Evolutionary conservation across 2,329 filamentous ascomycete genomes (phyloP), one percentile per base, ranked within the genome.

Genomic region (Tolypocladium endophyticum): DNA sequence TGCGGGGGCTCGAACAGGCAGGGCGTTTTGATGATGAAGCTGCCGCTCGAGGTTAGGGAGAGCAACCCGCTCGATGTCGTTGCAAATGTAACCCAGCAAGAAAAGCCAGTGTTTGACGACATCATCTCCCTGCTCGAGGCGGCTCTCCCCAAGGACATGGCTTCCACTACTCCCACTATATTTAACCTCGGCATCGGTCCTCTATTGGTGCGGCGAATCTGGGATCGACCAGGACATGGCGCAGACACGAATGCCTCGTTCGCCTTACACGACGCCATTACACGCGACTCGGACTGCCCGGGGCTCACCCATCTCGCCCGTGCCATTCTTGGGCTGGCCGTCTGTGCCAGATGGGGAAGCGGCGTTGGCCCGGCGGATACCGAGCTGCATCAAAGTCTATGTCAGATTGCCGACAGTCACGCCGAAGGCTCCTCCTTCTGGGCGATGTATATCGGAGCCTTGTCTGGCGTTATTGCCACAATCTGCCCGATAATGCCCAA

Each of bases 1-100:
- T 95, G 91, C 69, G 87, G 90, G 66, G 90, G 92, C 25, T 92
- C 92, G 9, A 92, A 96, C 62, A 81, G 92, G 47, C 92, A 96
- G 73, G 92, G 92, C 0, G 86, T 86, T 52, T 76, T 96, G 45
- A 91, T 90, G 74, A 85, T 89, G 73, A 86, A 81, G 62, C 80
- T 96, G 14, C 78, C 84, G 0, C 65, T 72, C 0, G 70, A 78
- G 0, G 72, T 88, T 20, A 83, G 88, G 59, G 81, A 85, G 56
- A 79, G 83, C 64, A 80, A 87, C 65, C 90, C 92, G 0, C 75
- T 96, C 2, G 66, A 72, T 9, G 69, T 79, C 7, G 63, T 71
- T 20, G 69, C 69, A 3, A 59, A 66, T 52, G 61, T 70, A 9
- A 61, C 61, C 5, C 50, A 61, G 1, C 58, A 61, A 16, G 71